A percentile compares a stretch with the other conserved stretches of the same genome.
Evolutionary conservation across 129 eudicot genomes (phyloP).

Genomic region (Calendula officinalis): DNA sequence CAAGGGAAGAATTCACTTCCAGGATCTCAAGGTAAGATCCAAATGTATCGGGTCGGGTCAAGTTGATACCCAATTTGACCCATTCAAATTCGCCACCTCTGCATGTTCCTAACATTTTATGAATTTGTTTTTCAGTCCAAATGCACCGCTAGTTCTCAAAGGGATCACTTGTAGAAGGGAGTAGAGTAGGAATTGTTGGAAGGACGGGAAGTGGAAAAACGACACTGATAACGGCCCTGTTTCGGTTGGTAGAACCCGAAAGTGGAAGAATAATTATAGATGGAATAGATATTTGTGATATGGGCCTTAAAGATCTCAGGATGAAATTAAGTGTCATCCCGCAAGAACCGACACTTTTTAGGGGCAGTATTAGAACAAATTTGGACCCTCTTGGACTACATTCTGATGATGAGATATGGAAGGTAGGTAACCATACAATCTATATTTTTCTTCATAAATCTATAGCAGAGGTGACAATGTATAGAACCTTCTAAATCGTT

Average conservation of each 20-base stretch:
- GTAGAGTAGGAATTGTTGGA: slow-evolving; percentile 84
- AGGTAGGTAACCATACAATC: slow-evolving; percentile 50
- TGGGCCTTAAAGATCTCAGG: slow-evolving; percentile 76
- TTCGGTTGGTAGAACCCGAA: slow-evolving; percentile 70
- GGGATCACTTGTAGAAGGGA: slow-evolving; percentile 88
- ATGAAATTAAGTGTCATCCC: slow-evolving; percentile 83
- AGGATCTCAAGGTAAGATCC: slow-evolving; percentile 56
- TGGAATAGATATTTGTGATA: slow-evolving; percentile 61
- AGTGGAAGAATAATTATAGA: slow-evolving; percentile 63
- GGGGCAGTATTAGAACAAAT: slow-evolving; percentile 66
- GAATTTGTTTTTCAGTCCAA: slow-evolving; percentile 43
- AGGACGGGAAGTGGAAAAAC: slow-evolving; percentile 97
- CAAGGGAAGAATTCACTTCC: slow-evolving; percentile 57
- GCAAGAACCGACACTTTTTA: slow-evolving; percentile 88
- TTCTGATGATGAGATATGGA: slow-evolving; percentile 81
- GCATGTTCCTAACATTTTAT: slow-evolving; percentile 6
- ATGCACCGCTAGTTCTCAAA: slow-evolving; percentile 79
- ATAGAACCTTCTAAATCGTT: too few species aligned
- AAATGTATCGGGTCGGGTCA: neutral
- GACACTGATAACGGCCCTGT: slow-evolving; percentile 69
- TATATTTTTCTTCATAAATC: neutral
- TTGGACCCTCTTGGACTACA: slow-evolving; percentile 71
- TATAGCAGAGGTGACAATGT: too few species aligned
- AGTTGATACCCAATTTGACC: too few species aligned
- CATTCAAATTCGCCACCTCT: too few species aligned